Percentiles rank a stretch among this genome's conserved stretches.
Conservation (phyloP, 768 basidiomycete species). For the Lactarius deliciosus region DNA sequence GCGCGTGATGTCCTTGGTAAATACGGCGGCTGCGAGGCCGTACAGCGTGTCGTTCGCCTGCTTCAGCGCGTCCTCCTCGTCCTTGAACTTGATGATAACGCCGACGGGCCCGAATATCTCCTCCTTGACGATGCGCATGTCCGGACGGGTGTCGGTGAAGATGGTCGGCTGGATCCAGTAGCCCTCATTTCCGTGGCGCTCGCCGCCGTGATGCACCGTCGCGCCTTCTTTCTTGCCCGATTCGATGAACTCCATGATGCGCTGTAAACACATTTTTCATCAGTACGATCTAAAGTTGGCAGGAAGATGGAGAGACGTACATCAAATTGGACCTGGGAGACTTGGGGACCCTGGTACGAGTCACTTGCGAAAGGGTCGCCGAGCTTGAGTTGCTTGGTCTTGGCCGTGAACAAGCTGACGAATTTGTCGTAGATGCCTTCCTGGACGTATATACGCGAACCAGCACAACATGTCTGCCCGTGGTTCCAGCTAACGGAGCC, state of each 20-base stretch:
- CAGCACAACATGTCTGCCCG: slow-evolving; percentile 79
- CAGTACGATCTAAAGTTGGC: background rate
- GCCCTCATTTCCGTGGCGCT: slow-evolving; percentile 53
- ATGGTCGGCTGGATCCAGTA: slow-evolving; percentile 65
- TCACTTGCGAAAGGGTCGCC: slow-evolving; percentile 67
- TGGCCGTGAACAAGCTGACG: slow-evolving; percentile 54
- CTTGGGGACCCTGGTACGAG: slow-evolving; percentile 75
- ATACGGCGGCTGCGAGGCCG: slow-evolving; percentile 86
- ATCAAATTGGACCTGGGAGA: slow-evolving; percentile 71
- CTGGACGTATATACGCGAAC: slow-evolving; percentile 82
- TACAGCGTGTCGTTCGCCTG: slow-evolving; percentile 86
- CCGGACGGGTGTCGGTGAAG: slow-evolving; percentile 53
- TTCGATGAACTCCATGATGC: slow-evolving; percentile 61
- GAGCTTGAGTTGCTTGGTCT: slow-evolving; percentile 54
- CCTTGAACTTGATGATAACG: slow-evolving; percentile 64
- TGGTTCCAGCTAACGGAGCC: slow-evolving; percentile 53
- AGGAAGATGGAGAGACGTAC: slow-evolving; percentile 41
- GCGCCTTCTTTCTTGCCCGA: slow-evolving; percentile 61
- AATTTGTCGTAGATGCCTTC: slow-evolving; percentile 78
- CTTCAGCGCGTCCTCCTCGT: slow-evolving; percentile 59
- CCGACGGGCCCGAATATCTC: slow-evolving; percentile 74
- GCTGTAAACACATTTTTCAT: slow-evolving; percentile 36
- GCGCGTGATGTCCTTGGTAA: slow-evolving; percentile 73
- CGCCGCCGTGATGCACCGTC: slow-evolving; percentile 55
- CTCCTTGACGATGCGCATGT: slow-evolving; percentile 58